Percentiles rank a stretch among this genome's conserved stretches.
phyloP scores from a whole-genome alignment of 371 early-diverging fungal genomes.

The Mucor racemosus region DNA sequence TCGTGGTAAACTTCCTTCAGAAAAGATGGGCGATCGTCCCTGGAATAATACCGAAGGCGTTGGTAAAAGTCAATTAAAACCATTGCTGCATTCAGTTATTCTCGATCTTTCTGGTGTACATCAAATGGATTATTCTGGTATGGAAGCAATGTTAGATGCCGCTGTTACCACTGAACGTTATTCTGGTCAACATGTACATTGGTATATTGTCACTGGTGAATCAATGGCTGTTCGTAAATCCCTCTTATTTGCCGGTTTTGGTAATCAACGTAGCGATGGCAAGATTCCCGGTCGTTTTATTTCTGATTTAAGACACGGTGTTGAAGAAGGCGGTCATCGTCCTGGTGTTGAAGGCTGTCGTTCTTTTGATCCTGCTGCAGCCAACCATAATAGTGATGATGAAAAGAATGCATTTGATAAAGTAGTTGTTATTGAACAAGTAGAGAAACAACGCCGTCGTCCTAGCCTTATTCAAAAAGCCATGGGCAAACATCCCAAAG shows the following conservation, averaged over 20 bases:
- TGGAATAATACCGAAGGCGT: constrained; percentile 43
- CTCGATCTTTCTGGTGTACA: constrained; percentile 84
- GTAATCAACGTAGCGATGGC: constrained; percentile 32
- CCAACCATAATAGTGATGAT: not conserved
- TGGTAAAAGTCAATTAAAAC: constrained; percentile 38
- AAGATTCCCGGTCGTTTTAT: constrained; percentile 20
- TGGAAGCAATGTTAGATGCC: constrained; percentile 65
- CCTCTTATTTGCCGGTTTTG: constrained; percentile 47
- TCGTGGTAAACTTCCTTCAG: constrained; percentile 33
- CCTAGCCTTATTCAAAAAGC: constrained; percentile 1
- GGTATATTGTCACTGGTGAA: constrained; percentile 41
- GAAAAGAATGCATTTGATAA: constrained; percentile 6
- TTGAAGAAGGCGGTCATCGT: constrained; percentile 10
- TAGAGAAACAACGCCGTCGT: constrained; percentile 7
- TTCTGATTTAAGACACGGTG: constrained; percentile 27
- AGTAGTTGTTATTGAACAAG: constrained; percentile 19
- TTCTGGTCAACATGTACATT: constrained; percentile 32
- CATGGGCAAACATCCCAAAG: not conserved
- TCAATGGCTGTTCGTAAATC: constrained; percentile 29
- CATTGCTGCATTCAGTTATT: constrained; percentile 70
- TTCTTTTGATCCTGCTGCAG: not conserved
- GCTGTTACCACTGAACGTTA: constrained; percentile 50
- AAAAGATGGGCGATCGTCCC: constrained; percentile 47
- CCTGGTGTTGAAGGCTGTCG: constrained; percentile 16
- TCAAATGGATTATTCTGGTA: constrained; percentile 78